Evolutionary conservation across 2,329 filamentous ascomycete species (phyloP).

Genomic region (Fusarium protoensiforme): DNA sequence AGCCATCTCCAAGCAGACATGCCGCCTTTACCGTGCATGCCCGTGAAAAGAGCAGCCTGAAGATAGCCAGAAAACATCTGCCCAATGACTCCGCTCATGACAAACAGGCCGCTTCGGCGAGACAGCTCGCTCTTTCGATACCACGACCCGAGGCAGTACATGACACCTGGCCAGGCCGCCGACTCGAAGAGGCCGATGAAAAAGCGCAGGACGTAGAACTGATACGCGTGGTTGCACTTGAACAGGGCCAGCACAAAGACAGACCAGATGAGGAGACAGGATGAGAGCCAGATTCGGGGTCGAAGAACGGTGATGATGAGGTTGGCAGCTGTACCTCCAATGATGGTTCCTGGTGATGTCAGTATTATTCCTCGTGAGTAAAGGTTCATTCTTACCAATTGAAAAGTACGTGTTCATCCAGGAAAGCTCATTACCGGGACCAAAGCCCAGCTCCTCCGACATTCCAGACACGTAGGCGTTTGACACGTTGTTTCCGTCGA

Average conservation of each 20-base stretch:
- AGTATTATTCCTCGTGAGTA: neutral
- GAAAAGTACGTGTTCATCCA: constrained; percentile 60
- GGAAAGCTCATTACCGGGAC: constrained; percentile 52
- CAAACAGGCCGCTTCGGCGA: constrained; percentile 67
- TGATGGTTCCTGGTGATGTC: constrained; percentile 45
- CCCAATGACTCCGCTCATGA: constrained; percentile 65
- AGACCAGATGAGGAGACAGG: constrained; percentile 52
- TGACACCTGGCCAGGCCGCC: constrained; percentile 65
- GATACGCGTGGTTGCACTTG: constrained; percentile 48
- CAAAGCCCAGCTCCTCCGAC: constrained; percentile 58
- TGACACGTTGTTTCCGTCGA: constrained; percentile 58
- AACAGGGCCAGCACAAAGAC: constrained; percentile 53
- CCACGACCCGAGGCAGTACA: constrained; percentile 67
- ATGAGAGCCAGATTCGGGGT: constrained; percentile 55
- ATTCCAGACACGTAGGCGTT: constrained; percentile 62
- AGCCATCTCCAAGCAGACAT: constrained; percentile 52
- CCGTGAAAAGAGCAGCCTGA: constrained; percentile 46
- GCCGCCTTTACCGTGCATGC: constrained; percentile 49
- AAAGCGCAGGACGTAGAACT: constrained; percentile 62
- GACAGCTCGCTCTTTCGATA: constrained; percentile 68
- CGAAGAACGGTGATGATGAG: constrained; percentile 56
- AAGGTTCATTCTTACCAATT: constrained; percentile 45
- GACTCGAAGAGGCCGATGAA: constrained; percentile 66
- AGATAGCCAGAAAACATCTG: constrained; percentile 52
- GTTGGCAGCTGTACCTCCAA: constrained; percentile 57